A percentile compares a stretch with the other conserved stretches of the same genome.
Conservation (phyloP, 345 rosid genomes). For the Hevea brasiliensis region DNA sequence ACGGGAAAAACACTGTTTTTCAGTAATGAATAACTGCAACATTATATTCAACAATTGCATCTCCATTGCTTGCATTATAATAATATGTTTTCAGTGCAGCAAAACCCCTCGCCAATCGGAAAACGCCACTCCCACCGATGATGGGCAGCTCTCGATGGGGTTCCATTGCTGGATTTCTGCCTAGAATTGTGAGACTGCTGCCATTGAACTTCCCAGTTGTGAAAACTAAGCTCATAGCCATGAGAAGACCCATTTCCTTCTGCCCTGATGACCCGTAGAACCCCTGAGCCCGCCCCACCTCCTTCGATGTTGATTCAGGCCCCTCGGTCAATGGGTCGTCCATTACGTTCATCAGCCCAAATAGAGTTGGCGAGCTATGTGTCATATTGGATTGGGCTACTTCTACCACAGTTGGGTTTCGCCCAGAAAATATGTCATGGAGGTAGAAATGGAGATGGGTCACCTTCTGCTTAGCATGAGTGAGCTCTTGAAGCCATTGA, state of each 20-base stretch:
- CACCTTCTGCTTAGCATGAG: not conserved
- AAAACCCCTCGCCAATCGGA: conserved; percentile 1
- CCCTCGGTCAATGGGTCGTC: conserved; percentile 16
- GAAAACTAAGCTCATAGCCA: conserved; percentile 16
- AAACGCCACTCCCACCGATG: not conserved
- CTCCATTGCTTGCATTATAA: not conserved
- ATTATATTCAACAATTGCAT: conserved; percentile 11
- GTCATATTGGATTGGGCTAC: not conserved
- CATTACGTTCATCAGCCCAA: not conserved
- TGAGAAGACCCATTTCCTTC: not conserved
- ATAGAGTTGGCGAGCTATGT: not conserved
- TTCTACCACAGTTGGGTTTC: not conserved
- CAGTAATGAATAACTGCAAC: conserved; percentile 1
- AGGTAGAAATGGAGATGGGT: conserved; percentile 13
- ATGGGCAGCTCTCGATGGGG: conserved; percentile 9
- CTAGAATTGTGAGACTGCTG: conserved; percentile 2
- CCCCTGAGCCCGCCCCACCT: conserved; percentile 24
- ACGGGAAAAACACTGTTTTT: not conserved
- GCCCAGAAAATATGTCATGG: conserved; percentile 6
- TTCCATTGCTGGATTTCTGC: not conserved
- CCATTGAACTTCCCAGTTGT: conserved; percentile 10
- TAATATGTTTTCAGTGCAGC: not conserved
- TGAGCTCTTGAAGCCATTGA: not conserved
- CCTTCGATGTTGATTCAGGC: conserved; percentile 16
- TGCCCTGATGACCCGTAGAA: conserved; percentile 4